Percentiles rank a stretch among this genome's conserved stretches.
These are phyloP conservation scores for Salix udensis DNA, from an alignment of 345 rosid genomes.

Conservation along the genomic window DNA sequence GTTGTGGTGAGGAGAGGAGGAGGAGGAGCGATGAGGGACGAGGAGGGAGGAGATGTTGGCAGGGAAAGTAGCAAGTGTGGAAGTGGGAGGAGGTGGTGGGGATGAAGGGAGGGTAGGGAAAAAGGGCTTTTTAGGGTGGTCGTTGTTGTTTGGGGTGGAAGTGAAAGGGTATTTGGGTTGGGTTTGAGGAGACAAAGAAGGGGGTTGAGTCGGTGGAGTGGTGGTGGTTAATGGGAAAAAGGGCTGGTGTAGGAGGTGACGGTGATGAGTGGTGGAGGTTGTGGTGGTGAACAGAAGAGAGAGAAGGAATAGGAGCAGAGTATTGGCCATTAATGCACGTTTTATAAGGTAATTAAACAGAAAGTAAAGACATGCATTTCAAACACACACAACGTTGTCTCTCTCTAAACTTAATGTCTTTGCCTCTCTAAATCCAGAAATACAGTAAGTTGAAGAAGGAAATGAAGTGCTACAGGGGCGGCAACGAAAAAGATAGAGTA, in stretches of 20 bases:
- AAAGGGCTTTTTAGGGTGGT: slow-evolving; percentile 14
- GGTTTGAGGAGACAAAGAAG: slow-evolving; percentile 11
- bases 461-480: neutral
- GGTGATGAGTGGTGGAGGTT: slow-evolving; percentile 1
- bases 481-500: neutral
- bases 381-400: neutral
- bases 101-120: slow-evolving; percentile 13
- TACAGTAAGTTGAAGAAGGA: neutral
- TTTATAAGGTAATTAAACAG: neutral
- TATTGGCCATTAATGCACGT: neutral
- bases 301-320: neutral
- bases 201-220: slow-evolving; percentile 13
- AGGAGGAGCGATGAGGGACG: slow-evolving; percentile 46
- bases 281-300: neutral
- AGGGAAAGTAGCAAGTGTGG: slow-evolving; percentile 65
- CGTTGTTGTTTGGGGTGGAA: neutral
- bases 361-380: neutral
- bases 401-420: neutral
- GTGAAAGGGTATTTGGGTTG: slow-evolving; percentile 24
- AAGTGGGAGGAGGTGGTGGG: slow-evolving; percentile 34
- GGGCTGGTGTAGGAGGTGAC: slow-evolving; percentile 28
- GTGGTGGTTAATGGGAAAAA: slow-evolving; percentile 10
- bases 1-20: slow-evolving; percentile 13
- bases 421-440: neutral
- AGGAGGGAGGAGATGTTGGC: slow-evolving; percentile 85